Percentiles rank a stretch among this genome's conserved stretches.
phyloP scores from a whole-genome alignment of 2,329 filamentous ascomycete species.

The Colletotrichum sp. region DNA sequence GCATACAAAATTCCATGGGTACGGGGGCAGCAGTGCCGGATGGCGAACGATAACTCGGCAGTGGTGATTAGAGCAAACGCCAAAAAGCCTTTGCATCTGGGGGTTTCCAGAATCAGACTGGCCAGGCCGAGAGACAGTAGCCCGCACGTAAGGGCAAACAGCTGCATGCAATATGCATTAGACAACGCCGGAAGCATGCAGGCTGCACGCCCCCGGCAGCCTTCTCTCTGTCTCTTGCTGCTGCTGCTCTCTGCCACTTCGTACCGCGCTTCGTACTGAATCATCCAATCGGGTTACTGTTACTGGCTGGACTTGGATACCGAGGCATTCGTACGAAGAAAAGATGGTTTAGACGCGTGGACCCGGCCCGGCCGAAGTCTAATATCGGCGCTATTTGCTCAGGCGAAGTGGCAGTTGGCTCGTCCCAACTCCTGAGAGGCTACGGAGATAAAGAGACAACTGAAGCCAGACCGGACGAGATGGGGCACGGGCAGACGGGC shows the following conservation, averaged over 20 bases:
- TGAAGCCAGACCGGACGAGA: background rate
- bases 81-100: background rate
- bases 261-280: background rate
- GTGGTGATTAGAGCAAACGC: background rate
- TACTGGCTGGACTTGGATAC: background rate
- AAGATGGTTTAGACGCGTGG: background rate
- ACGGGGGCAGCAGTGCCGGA: background rate
- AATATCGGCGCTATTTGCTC: background rate
- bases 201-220: background rate
- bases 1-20: background rate
- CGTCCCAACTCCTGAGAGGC: background rate
- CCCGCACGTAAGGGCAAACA: background rate
- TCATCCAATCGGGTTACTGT: background rate
- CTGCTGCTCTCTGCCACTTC: background rate
- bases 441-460: background rate
- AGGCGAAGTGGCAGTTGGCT: background rate
- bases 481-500: background rate
- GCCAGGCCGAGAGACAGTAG: background rate
- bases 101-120: background rate
- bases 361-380: constrained; percentile 12
- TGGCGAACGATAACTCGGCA: background rate
- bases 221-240: background rate
- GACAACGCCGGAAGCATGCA: background rate
- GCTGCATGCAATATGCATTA: background rate
- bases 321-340: background rate